Evolutionary conservation across 2,329 filamentous ascomycete species (phyloP).

Genomic region (Diaporthe australafricana): DNA sequence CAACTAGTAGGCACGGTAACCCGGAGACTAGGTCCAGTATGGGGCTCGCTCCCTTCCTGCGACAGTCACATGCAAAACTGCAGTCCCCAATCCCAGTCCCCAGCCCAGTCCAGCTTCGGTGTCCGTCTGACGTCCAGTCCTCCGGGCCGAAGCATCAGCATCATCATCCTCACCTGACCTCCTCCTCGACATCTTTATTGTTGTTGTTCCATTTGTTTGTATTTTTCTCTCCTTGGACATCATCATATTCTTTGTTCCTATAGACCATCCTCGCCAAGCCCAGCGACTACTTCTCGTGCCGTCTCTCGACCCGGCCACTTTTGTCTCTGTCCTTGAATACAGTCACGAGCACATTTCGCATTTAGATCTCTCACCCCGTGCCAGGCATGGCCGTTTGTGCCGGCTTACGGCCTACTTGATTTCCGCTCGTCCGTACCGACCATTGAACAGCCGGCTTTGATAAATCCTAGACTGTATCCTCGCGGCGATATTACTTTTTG

Average conservation of each 20-base stretch:
- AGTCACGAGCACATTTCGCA: neutral
- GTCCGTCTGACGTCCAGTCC: constrained; percentile 16
- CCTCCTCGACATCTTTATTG: neutral
- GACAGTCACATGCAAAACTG: constrained; percentile 15
- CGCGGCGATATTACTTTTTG: neutral
- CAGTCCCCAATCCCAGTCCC: constrained; percentile 14
- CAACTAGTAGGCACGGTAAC: no score
- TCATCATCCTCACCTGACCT: constrained; percentile 22
- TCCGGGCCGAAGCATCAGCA: constrained; percentile 19
- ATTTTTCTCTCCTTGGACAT: neutral
- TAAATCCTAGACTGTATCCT: neutral
- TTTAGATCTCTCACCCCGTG: neutral
- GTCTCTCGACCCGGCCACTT: constrained; percentile 1
- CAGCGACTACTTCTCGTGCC: neutral
- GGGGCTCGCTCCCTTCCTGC: constrained; percentile 18
- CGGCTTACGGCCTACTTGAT: constrained; percentile 2
- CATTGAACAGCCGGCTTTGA: neutral
- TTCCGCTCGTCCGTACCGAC: neutral
- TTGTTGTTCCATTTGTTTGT: neutral
- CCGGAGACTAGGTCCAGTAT: neutral
- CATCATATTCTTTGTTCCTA: neutral
- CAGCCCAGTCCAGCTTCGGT: constrained; percentile 7
- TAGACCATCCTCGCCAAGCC: neutral
- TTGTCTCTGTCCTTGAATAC: neutral
- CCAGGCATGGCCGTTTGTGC: constrained; percentile 25